These are phyloP conservation scores for Obba rivulosa DNA, from an alignment of 768 basidiomycete species.

Conservation along the genomic window DNA sequence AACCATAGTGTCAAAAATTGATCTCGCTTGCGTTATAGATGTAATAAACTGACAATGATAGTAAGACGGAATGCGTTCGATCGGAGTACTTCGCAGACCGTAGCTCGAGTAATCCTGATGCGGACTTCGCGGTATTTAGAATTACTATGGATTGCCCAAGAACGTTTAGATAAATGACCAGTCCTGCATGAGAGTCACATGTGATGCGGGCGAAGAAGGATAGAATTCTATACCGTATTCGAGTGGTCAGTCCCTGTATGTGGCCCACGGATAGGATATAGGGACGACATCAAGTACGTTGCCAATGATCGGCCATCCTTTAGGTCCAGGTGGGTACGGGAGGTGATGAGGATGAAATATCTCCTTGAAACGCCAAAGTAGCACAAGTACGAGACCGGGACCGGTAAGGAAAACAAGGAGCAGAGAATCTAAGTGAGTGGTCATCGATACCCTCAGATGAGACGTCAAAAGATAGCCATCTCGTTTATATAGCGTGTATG, in stretches of 20 bases:
- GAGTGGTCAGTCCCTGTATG: slow-evolving; percentile 15
- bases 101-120: slow-evolving; percentile 22
- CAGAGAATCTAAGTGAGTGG: too few species aligned
- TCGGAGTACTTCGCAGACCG: slow-evolving; percentile 20
- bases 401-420: too few species aligned
- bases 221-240: slow-evolving; percentile 13
- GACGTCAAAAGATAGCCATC: too few species aligned
- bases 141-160: slow-evolving; percentile 23
- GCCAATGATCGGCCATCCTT: slow-evolving; percentile 19
- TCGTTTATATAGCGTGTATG: too few species aligned
- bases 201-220: background rate
- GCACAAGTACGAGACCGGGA: too few species aligned
- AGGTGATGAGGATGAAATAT: too few species aligned
- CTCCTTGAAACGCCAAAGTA: too few species aligned
- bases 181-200: slow-evolving; percentile 13
- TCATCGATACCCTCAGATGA: too few species aligned
- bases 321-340: slow-evolving; percentile 25
- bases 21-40: too few species aligned
- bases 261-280: slow-evolving; percentile 16
- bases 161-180: slow-evolving; percentile 18
- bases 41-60: too few species aligned
- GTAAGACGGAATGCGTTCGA: background rate
- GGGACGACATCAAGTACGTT: slow-evolving; percentile 22
- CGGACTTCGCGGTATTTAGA: slow-evolving; percentile 18
- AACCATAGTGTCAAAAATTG: slow-evolving; percentile 9